A percentile compares a stretch with the other conserved stretches of the same genome.
These are phyloP conservation scores for Craspedostauros australis DNA, from an alignment of 108 stramenopile genomes.

Conservation along the genomic window DNA sequence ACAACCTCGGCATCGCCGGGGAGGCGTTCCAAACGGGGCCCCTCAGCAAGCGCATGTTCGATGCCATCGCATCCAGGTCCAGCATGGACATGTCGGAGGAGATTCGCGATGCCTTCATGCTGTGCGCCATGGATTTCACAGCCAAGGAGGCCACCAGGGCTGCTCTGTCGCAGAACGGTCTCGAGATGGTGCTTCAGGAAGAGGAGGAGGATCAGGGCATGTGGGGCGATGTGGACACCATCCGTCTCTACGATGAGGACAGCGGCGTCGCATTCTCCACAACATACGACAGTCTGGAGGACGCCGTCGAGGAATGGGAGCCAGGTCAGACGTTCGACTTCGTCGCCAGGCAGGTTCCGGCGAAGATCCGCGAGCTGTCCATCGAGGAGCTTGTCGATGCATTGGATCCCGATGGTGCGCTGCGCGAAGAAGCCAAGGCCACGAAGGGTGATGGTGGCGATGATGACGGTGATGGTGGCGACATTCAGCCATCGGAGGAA, in stretches of 20 bases:
- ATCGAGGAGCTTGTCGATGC: constrained; percentile 56
- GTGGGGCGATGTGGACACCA: constrained; percentile 70
- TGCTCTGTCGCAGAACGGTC: constrained; percentile 67
- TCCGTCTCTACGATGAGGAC: constrained; percentile 47
- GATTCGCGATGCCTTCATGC: constrained; percentile 30
- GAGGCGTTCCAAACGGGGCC: constrained; percentile 57
- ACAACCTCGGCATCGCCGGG: constrained; percentile 67
- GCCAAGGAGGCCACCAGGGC: constrained; percentile 77
- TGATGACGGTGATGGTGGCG: constrained; percentile 23
- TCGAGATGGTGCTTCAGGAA: constrained; percentile 49
- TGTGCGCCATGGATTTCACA: constrained; percentile 77
- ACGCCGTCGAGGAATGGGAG: constrained; percentile 58
- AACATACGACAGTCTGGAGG: constrained; percentile 51
- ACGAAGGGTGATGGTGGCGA: constrained; percentile 10
- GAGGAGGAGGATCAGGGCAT: constrained; percentile 60
- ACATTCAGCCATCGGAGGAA: constrained; percentile 41
- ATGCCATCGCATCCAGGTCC: constrained; percentile 36
- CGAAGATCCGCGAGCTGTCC: constrained; percentile 47
- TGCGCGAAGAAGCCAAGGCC: constrained; percentile 53
- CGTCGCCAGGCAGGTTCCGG: constrained; percentile 65
- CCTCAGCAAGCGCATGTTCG: constrained; percentile 55
- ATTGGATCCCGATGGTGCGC: constrained; percentile 69
- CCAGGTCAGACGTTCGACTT: constrained; percentile 80
- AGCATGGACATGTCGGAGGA: constrained; percentile 33
- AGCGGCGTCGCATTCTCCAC: constrained; percentile 14